Evolutionary conservation across 495 filamentous ascomycete species (phyloP).

Genomic region (Friedmanniomyces endolithicus): DNA sequence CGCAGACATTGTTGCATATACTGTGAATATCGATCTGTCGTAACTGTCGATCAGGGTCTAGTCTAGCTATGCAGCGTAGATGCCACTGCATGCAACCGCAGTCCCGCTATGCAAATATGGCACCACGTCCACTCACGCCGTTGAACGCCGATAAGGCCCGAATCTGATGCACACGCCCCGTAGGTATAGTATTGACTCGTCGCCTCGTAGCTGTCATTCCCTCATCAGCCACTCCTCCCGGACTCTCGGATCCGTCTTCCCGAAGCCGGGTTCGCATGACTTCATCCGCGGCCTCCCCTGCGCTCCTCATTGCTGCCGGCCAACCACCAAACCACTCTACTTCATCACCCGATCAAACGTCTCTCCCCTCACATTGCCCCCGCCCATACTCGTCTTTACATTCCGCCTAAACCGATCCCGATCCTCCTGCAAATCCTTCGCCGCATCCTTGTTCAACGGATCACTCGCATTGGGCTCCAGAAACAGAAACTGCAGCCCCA

Average conservation of each 20-base stretch:
- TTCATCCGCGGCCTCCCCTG: background rate
- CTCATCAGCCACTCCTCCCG: background rate
- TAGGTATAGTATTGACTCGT: background rate
- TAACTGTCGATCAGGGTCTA: background rate
- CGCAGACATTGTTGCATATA: too few species aligned
- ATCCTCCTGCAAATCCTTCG: conserved; percentile 75
- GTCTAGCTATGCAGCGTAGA: background rate
- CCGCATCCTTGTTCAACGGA: conserved; percentile 96
- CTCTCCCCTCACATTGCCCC: conserved; percentile 60
- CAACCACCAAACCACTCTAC: conserved; percentile 3
- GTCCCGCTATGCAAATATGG: background rate
- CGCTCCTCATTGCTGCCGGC: too few species aligned
- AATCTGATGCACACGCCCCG: background rate
- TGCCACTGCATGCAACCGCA: background rate
- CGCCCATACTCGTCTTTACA: conserved; percentile 68
- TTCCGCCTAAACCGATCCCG: conserved; percentile 84
- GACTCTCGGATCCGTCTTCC: background rate
- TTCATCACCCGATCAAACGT: conserved; percentile 64
- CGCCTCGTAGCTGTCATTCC: background rate
- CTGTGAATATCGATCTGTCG: too few species aligned
- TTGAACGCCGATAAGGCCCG: background rate
- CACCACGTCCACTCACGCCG: background rate
- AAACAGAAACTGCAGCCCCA: conserved; percentile 95
- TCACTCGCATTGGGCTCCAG: conserved; percentile 93
- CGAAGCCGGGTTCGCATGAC: background rate